Evolutionary conservation across 345 rosid species (phyloP).

Genomic region (Sisymbrium irio): DNA sequence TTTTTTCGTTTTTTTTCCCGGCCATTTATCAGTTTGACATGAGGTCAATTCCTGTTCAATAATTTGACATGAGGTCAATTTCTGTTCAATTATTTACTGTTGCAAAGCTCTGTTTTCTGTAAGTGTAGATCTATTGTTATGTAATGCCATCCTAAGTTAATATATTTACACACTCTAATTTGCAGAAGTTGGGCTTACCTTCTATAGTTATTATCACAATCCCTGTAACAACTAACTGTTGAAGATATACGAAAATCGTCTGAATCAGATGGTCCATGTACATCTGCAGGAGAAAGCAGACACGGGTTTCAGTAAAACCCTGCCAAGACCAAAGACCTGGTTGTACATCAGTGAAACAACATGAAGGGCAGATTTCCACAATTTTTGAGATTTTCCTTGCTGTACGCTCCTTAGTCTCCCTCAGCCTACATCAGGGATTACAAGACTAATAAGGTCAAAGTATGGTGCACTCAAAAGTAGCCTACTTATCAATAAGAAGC

Average conservation of each 20-base stretch:
- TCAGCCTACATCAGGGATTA: not conserved
- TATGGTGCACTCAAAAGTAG: not conserved
- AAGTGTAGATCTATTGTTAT: slow-evolving; percentile 28
- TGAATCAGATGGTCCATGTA: not conserved
- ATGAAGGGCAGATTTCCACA: not conserved
- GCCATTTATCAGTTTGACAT: slow-evolving; percentile 28
- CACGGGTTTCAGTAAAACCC: slow-evolving; percentile 8
- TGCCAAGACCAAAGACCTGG: not conserved
- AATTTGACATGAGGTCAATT: slow-evolving; percentile 40
- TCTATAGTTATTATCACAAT: not conserved
- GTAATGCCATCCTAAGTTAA: slow-evolving; percentile 8
- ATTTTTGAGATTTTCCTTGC: not conserved
- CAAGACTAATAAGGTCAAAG: not conserved
- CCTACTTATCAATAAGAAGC: not conserved
- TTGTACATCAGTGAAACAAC: not conserved
- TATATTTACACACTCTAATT: not conserved
- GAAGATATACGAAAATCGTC: not conserved
- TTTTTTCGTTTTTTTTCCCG: slow-evolving; percentile 15
- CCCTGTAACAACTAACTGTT: not conserved
- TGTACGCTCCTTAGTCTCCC: not conserved
- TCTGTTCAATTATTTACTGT: slow-evolving; percentile 15
- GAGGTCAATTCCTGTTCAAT: slow-evolving; percentile 35
- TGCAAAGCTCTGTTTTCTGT: slow-evolving; percentile 15
- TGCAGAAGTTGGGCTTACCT: not conserved
- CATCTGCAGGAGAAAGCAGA: slow-evolving; percentile 10